These are phyloP conservation scores for Pseudocercospora cruenta DNA, from an alignment of 2,329 filamentous ascomycete species.

Conservation along the genomic window DNA sequence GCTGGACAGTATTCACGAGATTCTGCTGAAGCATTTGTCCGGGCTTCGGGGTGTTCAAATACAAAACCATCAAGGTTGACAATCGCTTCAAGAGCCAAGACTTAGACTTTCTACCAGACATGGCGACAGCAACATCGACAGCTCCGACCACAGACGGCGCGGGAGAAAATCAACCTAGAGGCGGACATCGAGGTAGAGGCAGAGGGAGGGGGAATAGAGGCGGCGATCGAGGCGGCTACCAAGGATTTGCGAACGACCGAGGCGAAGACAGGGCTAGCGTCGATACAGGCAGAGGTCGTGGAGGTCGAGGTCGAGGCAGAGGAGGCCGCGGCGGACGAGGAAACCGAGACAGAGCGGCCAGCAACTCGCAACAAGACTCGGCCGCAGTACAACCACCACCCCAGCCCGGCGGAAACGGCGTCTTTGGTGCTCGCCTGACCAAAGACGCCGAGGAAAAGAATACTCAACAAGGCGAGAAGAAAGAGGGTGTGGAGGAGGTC, in stretches of 20 bases:
- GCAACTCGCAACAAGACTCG: slow-evolving; percentile 32
- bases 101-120: neutral
- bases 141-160: slow-evolving; percentile 15
- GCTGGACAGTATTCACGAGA: neutral
- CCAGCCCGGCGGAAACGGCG: slow-evolving; percentile 41
- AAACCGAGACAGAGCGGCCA: slow-evolving; percentile 40
- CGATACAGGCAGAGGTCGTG: slow-evolving; percentile 19
- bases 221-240: slow-evolving; percentile 16
- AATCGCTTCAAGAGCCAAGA: neutral
- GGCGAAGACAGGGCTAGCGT: slow-evolving; percentile 15
- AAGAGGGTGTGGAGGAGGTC: slow-evolving; percentile 20
- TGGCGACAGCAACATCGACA: slow-evolving; percentile 20
- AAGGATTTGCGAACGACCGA: slow-evolving; percentile 18
- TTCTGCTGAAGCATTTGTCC: neutral
- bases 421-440: slow-evolving; percentile 53
- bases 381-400: slow-evolving; percentile 43
- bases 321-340: slow-evolving; percentile 42
- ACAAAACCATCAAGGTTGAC: neutral
- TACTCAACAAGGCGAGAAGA: slow-evolving; percentile 33
- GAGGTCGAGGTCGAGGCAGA: slow-evolving; percentile 33
- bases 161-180: slow-evolving; percentile 15
- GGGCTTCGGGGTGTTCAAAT: neutral
- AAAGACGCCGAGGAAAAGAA: slow-evolving; percentile 48
- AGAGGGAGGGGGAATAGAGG: slow-evolving; percentile 27
- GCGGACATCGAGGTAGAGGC: slow-evolving; percentile 28